Conservation (phyloP, 1,284 basidiomycete species). For the Ceratobasidium sp. region DNA sequence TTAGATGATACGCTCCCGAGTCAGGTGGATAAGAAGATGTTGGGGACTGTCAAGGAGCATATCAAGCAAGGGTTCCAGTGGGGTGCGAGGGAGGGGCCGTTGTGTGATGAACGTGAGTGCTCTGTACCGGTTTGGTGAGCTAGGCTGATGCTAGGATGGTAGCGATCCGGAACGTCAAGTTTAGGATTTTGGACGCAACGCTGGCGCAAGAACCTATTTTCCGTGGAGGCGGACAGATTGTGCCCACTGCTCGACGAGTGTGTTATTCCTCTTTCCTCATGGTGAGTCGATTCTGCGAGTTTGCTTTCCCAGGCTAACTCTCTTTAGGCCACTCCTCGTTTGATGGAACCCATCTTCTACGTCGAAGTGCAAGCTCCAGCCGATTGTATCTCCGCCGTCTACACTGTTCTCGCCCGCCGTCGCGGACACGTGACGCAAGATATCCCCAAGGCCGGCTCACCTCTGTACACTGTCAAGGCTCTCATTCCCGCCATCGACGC, state of each 20-base stretch:
- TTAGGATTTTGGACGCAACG: slow-evolving; percentile 90
- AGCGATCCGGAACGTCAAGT: slow-evolving; percentile 99
- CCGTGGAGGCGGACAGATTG: slow-evolving; percentile 97
- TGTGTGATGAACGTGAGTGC: slow-evolving; percentile 95
- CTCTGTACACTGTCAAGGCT: slow-evolving; percentile 96
- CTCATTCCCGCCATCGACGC: slow-evolving; percentile 98
- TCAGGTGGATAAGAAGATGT: slow-evolving; percentile 92
- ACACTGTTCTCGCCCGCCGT: slow-evolving; percentile 94
- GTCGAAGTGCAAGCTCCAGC: slow-evolving; percentile 98
- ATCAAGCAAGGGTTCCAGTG: slow-evolving; percentile 99
- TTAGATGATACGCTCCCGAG: slow-evolving; percentile 96
- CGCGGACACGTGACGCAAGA: slow-evolving; percentile 98
- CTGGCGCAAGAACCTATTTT: slow-evolving; percentile 95
- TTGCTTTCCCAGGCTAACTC: slow-evolving; percentile 13
- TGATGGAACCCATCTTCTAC: slow-evolving; percentile 98
- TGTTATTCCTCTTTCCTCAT: slow-evolving; percentile 99
- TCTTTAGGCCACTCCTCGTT: slow-evolving; percentile 79
- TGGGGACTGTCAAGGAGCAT: slow-evolving; percentile 89
- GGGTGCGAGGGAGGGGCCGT: slow-evolving; percentile 95
- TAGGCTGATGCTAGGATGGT: slow-evolving; percentile 14
- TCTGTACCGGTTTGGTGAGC: slow-evolving; percentile 11
- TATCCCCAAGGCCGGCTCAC: slow-evolving; percentile 95
- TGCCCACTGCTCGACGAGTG: slow-evolving; percentile 94
- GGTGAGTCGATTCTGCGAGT: too few species aligned
- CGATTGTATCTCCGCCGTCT: slow-evolving; percentile 97